Evolutionary conservation across 331 rosid genomes (phyloP).

Genomic region (Malus hybrid): DNA sequence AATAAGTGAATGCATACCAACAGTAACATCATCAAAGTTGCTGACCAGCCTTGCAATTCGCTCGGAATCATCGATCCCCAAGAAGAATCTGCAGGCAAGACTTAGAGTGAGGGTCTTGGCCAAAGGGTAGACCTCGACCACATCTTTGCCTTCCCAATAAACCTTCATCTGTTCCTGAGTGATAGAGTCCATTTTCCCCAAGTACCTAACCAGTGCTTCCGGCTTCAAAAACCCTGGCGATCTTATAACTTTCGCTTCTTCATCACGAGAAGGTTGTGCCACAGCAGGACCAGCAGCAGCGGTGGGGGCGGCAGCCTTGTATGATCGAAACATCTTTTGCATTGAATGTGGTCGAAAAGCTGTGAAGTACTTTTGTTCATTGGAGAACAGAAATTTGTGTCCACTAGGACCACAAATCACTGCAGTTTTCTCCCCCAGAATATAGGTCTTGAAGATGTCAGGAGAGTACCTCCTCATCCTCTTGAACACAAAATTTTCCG

Average conservation of each 20-base stretch:
- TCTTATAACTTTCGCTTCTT: conserved; percentile 12
- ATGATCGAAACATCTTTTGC: neutral
- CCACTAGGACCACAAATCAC: no score
- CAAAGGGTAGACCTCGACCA: conserved; percentile 22
- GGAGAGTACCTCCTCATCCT: conserved; percentile 33
- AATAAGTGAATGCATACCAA: conserved; percentile 25
- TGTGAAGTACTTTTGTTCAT: no score
- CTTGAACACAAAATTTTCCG: conserved; percentile 25
- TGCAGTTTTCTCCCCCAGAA: conserved; percentile 28
- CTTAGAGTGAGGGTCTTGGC: conserved; percentile 27
- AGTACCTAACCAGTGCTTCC: conserved; percentile 26
- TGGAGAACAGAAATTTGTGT: no score
- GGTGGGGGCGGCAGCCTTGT: conserved; percentile 5
- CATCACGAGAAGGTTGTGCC: conserved; percentile 3
- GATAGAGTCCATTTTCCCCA: conserved; percentile 26
- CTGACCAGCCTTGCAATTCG: conserved; percentile 21
- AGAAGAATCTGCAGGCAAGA: conserved; percentile 30
- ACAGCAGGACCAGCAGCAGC: neutral
- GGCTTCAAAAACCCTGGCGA: conserved; percentile 29
- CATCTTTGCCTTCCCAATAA: conserved; percentile 22
- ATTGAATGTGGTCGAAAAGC: no score
- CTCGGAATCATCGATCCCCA: conserved; percentile 20
- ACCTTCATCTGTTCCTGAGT: conserved; percentile 19
- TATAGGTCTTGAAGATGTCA: conserved; percentile 30
- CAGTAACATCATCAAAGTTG: conserved; percentile 24